phyloP scores from a whole-genome alignment of 768 basidiomycete species.

The Tephrocybe sp. region DNA sequence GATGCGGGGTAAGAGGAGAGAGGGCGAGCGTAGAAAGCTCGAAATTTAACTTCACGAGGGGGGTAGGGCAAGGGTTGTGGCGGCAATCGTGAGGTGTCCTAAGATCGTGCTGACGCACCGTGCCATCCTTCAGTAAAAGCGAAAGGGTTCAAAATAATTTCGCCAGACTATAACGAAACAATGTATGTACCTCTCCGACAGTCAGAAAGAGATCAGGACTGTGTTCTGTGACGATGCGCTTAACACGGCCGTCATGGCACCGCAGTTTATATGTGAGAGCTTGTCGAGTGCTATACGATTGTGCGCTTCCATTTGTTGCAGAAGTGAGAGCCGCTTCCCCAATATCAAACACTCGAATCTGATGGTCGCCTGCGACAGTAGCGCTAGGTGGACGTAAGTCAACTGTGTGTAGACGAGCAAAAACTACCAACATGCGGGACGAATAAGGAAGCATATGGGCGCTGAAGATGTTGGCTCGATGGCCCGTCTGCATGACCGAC shows the following conservation, averaged over 20 bases:
- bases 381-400: constrained; percentile 37
- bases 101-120: constrained; percentile 86
- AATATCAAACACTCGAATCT: constrained; percentile 79
- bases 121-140: constrained; percentile 58
- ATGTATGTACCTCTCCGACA: constrained; percentile 63
- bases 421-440: constrained; percentile 61
- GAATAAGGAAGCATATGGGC: constrained; percentile 77
- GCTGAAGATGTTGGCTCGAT: constrained; percentile 83
- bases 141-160: background rate
- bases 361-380: constrained; percentile 71
- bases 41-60: constrained; percentile 63
- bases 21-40: constrained; percentile 72
- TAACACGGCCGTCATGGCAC: constrained; percentile 74
- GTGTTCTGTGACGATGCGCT: constrained; percentile 77
- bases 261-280: constrained; percentile 51
- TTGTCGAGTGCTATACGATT: constrained; percentile 41
- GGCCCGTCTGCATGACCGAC: constrained; percentile 74
- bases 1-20: constrained; percentile 77
- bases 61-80: constrained; percentile 57
- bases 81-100: constrained; percentile 67
- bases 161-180: background rate
- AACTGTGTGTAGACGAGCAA: constrained; percentile 6
- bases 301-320: constrained; percentile 39
- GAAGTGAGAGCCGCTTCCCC: constrained; percentile 34
- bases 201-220: constrained; percentile 76